These are phyloP conservation scores for Eutrema yunnanense DNA, from an alignment of 345 rosid species.

Conservation along the genomic window DNA sequence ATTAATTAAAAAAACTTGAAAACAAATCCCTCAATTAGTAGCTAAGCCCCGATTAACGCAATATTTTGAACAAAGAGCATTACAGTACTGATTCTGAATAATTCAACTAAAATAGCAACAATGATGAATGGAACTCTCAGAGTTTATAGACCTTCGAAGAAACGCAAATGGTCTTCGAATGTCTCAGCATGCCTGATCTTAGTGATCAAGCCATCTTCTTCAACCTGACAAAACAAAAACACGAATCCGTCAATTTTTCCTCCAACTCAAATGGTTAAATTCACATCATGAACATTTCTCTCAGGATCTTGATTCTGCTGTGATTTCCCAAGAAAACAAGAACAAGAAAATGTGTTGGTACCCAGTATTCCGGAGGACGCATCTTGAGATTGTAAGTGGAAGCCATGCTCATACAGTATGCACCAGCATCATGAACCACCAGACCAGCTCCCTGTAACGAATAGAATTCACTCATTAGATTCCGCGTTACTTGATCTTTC, in stretches of 20 bases:
- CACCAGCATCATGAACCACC: conserved; percentile 98
- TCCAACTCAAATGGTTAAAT: background rate
- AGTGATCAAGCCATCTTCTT: conserved; percentile 71
- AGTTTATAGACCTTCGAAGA: conserved; percentile 63
- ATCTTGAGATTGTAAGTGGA: conserved; percentile 98
- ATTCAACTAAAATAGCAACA: background rate
- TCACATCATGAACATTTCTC: background rate
- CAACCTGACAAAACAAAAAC: conserved; percentile 54
- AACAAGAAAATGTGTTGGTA: conserved; percentile 27
- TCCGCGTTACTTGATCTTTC: background rate
- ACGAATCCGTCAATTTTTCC: background rate
- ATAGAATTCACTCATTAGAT: conserved; percentile 18
- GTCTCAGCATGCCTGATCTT: conserved; percentile 87
- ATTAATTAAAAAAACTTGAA: too few species aligned
- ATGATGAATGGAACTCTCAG: conserved; percentile 6
- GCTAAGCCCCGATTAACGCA: too few species aligned
- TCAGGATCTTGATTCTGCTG: background rate
- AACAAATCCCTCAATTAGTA: too few species aligned
- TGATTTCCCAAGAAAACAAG: background rate
- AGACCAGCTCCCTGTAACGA: conserved; percentile 76
- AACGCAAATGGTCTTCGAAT: conserved; percentile 74
- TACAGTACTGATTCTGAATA: background rate
- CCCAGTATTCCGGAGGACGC: conserved; percentile 99
- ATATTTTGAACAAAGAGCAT: background rate
- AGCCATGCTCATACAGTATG: conserved; percentile 99